These are phyloP conservation scores for Mycena sanguinolenta DNA, from an alignment of 768 basidiomycete species.

Conservation along the genomic window DNA sequence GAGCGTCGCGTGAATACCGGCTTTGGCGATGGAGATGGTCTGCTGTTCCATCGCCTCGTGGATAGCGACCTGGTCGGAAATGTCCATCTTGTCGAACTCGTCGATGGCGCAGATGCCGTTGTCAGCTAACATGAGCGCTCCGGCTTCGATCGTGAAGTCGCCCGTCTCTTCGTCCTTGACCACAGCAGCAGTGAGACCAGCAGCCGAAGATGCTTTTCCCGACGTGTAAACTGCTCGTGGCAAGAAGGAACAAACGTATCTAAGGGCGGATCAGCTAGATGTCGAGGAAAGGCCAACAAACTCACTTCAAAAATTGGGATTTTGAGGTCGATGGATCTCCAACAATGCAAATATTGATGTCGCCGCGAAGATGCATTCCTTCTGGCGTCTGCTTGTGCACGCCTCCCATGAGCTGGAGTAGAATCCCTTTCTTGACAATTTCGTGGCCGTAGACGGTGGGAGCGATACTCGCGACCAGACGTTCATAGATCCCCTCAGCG, in stretches of 20 bases:
- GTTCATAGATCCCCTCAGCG: conserved; percentile 93
- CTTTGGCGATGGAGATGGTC: conserved; percentile 99
- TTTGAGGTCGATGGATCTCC: conserved; percentile 99
- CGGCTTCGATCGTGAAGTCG: conserved; percentile 99
- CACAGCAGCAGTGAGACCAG: conserved; percentile 98
- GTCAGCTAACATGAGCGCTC: conserved; percentile 98
- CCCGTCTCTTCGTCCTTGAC: conserved; percentile 99
- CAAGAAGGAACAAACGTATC: conserved; percentile 97
- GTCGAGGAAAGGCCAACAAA: background rate
- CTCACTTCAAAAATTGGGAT: conserved; percentile 96
- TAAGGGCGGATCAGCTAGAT: conserved; percentile 45
- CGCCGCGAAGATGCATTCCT: conserved; percentile 98
- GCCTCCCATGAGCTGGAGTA: conserved; percentile 97
- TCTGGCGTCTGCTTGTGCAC: conserved; percentile 97
- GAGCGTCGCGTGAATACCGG: conserved; percentile 97
- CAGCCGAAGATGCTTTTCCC: conserved; percentile 99
- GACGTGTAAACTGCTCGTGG: conserved; percentile 99
- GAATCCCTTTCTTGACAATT: conserved; percentile 97
- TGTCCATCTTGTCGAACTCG: conserved; percentile 99
- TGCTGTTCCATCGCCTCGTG: conserved; percentile 99
- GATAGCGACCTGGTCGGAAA: conserved; percentile 97
- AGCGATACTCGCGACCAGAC: conserved; percentile 94
- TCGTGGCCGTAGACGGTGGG: conserved; percentile 99
- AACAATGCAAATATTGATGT: conserved; percentile 98
- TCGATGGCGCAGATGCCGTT: conserved; percentile 99